These are phyloP conservation scores for Tolypocladium guangdongense DNA, from an alignment of 2,329 filamentous ascomycete genomes.

Conservation along the genomic window DNA sequence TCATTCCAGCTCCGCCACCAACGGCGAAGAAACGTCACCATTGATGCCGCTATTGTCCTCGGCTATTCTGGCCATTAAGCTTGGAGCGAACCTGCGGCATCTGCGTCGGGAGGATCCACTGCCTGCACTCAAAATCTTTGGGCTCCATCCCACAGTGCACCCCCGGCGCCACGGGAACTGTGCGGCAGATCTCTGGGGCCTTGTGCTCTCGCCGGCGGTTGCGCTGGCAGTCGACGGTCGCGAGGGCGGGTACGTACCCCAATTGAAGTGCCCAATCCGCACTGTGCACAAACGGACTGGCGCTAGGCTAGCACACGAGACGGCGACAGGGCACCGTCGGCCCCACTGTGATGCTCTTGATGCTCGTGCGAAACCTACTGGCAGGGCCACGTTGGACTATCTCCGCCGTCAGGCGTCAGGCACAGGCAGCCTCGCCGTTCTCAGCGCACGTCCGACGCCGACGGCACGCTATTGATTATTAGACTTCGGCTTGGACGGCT, in stretches of 20 bases:
- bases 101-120: background rate
- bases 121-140: background rate
- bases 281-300: too few relatives aligned
- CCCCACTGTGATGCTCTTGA: too few relatives aligned
- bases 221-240: background rate
- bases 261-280: background rate
- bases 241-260: background rate
- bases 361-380: too few relatives aligned
- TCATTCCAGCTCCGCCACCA: background rate
- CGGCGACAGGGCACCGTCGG: background rate
- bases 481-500: too few relatives aligned
- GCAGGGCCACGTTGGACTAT: too few relatives aligned
- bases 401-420: too few relatives aligned
- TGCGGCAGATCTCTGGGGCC: constrained; percentile 3
- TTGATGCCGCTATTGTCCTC: background rate
- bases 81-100: background rate
- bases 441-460: too few relatives aligned
- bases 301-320: too few relatives aligned
- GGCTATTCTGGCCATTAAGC: background rate
- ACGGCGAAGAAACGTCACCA: background rate
- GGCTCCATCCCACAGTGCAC: background rate
- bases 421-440: too few relatives aligned
- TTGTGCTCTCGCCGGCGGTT: background rate
- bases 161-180: constrained; percentile 2
- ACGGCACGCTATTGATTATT: too few relatives aligned